Conservation (phyloP, 345 rosid genomes). For the Melaleuca alternifolia region DNA sequence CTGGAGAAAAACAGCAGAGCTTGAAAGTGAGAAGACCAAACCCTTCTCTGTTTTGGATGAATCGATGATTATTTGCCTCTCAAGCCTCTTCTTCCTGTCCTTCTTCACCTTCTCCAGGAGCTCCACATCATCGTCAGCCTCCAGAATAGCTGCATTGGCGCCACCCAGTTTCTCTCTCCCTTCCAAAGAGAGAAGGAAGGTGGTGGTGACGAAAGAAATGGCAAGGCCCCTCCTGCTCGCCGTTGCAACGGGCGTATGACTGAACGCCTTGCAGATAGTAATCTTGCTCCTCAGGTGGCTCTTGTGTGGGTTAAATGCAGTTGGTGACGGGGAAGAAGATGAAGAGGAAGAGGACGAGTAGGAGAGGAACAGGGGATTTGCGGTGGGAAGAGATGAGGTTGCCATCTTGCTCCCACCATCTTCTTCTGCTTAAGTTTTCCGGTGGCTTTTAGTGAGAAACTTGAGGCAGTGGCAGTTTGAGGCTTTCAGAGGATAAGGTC, state of each 20-base stretch:
- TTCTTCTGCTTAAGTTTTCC: slow-evolving; percentile 1
- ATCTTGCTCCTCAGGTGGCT: slow-evolving; percentile 11
- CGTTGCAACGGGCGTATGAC: slow-evolving; percentile 11
- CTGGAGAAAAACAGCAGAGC: neutral
- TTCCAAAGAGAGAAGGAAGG: slow-evolving; percentile 32
- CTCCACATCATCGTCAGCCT: slow-evolving; percentile 90
- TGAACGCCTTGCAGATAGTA: slow-evolving; percentile 26
- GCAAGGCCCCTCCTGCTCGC: slow-evolving; percentile 47
- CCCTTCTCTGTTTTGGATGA: slow-evolving; percentile 72
- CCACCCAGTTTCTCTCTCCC: slow-evolving; percentile 4
- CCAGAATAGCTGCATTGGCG: slow-evolving; percentile 76
- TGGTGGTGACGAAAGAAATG: slow-evolving; percentile 27
- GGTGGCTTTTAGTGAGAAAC: slow-evolving; percentile 18
- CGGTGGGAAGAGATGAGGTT: slow-evolving; percentile 33
- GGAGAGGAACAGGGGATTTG: slow-evolving; percentile 23
- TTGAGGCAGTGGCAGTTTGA: slow-evolving; percentile 12
- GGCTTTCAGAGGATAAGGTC: slow-evolving; percentile 32
- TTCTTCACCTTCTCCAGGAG: slow-evolving; percentile 74
- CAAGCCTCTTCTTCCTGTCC: slow-evolving; percentile 82
- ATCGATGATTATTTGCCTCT: slow-evolving; percentile 64
- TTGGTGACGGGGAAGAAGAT: neutral
- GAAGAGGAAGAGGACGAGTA: neutral
- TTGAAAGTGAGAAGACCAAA: slow-evolving; percentile 2
- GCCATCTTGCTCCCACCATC: slow-evolving; percentile 26
- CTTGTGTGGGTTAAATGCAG: slow-evolving; percentile 8